Percentiles rank a stretch among this genome's conserved stretches.
These are phyloP conservation scores for Moelleriella libera DNA, from an alignment of 2,329 filamentous ascomycete genomes.

Conservation along the genomic window DNA sequence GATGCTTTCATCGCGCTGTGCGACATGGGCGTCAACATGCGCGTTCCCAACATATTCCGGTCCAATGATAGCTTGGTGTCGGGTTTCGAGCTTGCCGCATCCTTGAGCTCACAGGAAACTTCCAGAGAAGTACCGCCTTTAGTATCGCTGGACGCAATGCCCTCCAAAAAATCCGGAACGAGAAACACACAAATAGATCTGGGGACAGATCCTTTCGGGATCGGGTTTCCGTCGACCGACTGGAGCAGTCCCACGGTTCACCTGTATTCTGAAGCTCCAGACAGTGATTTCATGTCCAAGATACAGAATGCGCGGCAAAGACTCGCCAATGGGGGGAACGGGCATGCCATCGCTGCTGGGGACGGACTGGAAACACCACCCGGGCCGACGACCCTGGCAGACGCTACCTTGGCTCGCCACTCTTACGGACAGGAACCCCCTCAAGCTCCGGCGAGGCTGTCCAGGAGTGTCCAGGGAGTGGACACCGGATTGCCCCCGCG, in stretches of 20 bases:
- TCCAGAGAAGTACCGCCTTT: constrained; percentile 18
- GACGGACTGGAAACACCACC: constrained; percentile 52
- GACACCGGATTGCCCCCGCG: constrained; percentile 44
- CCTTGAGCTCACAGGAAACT: constrained; percentile 13
- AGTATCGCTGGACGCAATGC: constrained; percentile 22
- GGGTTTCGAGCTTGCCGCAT: constrained; percentile 25
- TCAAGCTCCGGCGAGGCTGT: constrained; percentile 37
- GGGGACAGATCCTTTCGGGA: constrained; percentile 37
- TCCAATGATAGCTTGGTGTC: constrained; percentile 41
- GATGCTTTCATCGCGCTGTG: constrained; percentile 85
- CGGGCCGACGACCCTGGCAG: constrained; percentile 9
- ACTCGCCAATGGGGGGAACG: constrained; percentile 22
- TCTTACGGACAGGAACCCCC: constrained; percentile 27
- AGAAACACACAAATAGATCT: constrained; percentile 22
- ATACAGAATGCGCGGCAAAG: constrained; percentile 37
- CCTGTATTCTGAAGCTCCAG: constrained; percentile 25
- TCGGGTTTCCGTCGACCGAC: constrained; percentile 23
- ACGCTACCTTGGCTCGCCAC: constrained; percentile 10
- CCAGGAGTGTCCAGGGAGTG: constrained; percentile 35
- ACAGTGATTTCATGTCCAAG: constrained; percentile 42
- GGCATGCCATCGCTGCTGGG: constrained; percentile 18
- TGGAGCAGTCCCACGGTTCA: constrained; percentile 27
- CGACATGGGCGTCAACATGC: constrained; percentile 70
- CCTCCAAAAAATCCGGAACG: constrained; percentile 24
- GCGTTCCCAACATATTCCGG: constrained; percentile 77